These are phyloP conservation scores for Debaryomyces robertsiae DNA, from an alignment of 1,139 yeast genomes.

Conservation along the genomic window DNA sequence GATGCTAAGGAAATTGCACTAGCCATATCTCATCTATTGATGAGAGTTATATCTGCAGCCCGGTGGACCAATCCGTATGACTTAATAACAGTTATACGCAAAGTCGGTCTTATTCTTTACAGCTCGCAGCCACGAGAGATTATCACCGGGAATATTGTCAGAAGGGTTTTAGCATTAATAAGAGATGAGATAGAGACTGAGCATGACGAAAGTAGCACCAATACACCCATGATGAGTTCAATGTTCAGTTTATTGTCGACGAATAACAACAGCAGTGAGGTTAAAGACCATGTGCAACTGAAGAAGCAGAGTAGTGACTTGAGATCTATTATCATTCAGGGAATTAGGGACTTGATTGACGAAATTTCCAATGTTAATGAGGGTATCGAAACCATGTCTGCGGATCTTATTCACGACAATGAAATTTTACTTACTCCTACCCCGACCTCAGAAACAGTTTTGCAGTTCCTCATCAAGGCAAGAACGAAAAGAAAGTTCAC, in stretches of 20 bases:
- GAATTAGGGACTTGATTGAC: constrained; percentile 89
- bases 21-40: constrained; percentile 81
- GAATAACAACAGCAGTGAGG: constrained; percentile 28
- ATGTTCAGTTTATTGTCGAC: constrained; percentile 88
- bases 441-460: constrained; percentile 86
- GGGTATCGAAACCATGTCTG: constrained; percentile 86
- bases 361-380: constrained; percentile 90
- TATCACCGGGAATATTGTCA: constrained; percentile 85
- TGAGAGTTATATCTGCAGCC: constrained; percentile 87
- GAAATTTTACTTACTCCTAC: constrained; percentile 92
- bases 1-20: constrained; percentile 82
- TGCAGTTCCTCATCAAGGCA: constrained; percentile 84
- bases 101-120: constrained; percentile 59
- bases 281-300: constrained; percentile 35
- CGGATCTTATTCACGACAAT: constrained; percentile 92
- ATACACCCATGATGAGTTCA: constrained; percentile 69
- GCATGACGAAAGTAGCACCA: constrained; percentile 29
- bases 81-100: constrained; percentile 68
- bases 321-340: constrained; percentile 89
- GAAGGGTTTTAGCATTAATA: constrained; percentile 84
- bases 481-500: constrained; percentile 88
- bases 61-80: constrained; percentile 83
- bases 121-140: constrained; percentile 78
- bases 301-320: constrained; percentile 61
- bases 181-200: constrained; percentile 82